phyloP scores from a whole-genome alignment of 2,329 filamentous ascomycete genomes.

The Hypomyces perniciosus region DNA sequence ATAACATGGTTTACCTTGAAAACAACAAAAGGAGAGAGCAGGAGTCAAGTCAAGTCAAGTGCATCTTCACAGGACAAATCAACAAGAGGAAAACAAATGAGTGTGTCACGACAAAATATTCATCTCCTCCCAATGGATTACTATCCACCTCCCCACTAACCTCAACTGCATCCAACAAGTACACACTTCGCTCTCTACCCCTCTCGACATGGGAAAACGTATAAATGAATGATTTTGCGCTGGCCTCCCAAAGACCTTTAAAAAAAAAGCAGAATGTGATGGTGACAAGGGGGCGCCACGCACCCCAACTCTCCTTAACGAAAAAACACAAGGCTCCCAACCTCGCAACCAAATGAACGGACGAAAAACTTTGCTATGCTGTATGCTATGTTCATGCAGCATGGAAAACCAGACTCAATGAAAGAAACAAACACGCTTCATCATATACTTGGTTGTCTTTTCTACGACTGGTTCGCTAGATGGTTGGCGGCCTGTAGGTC shows the following conservation, averaged over 20 bases:
- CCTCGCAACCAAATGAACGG: constrained; percentile 7
- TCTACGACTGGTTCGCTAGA: constrained; percentile 48
- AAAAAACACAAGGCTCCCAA: constrained; percentile 1
- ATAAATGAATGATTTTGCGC: constrained; percentile 4
- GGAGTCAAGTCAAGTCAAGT: too few relatives aligned
- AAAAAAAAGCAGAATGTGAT: too few relatives aligned
- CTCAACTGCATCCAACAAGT: not conserved
- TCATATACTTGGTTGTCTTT: not conserved
- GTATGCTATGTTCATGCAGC: not conserved
- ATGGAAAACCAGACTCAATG: not conserved
- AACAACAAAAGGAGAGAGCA: too few relatives aligned
- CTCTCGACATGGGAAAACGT: not conserved
- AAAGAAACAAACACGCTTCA: not conserved
- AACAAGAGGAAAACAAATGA: too few relatives aligned
- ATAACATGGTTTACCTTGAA: not conserved
- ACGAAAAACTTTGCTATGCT: constrained; percentile 6
- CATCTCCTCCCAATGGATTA: constrained; percentile 1
- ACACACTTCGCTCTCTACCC: not conserved
- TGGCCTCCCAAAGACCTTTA: not conserved
- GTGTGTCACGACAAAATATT: too few relatives aligned
- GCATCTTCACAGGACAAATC: too few relatives aligned
- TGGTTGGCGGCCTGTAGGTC: constrained; percentile 45
- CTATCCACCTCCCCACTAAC: not conserved
- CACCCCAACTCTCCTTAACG: too few relatives aligned
- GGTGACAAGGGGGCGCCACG: too few relatives aligned